Percentiles rank a stretch among this genome's conserved stretches.
Evolutionary conservation across 768 basidiomycete genomes (phyloP).

Genomic region (Amanita muscaria): DNA sequence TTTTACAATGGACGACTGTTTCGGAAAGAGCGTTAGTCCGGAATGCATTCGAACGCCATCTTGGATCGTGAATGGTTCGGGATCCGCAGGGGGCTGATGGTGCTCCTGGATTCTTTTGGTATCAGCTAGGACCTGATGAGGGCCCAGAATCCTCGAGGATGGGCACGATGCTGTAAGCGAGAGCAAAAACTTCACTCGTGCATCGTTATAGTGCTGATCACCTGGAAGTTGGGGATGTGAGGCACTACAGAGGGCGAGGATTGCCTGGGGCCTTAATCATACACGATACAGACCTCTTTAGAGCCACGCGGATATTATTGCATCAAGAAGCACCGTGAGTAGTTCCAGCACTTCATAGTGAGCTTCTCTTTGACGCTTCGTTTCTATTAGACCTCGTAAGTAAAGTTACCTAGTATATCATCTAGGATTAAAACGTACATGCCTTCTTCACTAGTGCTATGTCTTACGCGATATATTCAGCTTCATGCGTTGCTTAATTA

Average conservation of each 20-base stretch:
- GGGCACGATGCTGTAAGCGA: not conserved
- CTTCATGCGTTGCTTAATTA: not conserved
- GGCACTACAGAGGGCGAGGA: not conserved
- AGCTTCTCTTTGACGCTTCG: conserved; percentile 2
- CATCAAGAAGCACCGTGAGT: conserved; percentile 4
- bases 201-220: not conserved
- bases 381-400: not conserved
- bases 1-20: not conserved
- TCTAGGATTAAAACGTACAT: not conserved
- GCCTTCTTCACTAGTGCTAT: not conserved
- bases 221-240: not conserved
- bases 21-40: not conserved
- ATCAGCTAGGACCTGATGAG: not conserved
- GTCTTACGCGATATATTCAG: not conserved
- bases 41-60: not conserved
- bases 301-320: conserved; percentile 8
- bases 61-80: not conserved
- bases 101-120: not conserved
- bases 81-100: conserved; percentile 7
- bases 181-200: not conserved
- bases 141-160: not conserved
- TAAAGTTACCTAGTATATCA: not conserved
- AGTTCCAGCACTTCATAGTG: conserved; percentile 3
- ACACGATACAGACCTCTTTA: conserved; percentile 1
- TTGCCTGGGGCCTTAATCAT: not conserved